Conservation (phyloP, 2,329 filamentous ascomycete species). For the Madurella fahalii region DNA sequence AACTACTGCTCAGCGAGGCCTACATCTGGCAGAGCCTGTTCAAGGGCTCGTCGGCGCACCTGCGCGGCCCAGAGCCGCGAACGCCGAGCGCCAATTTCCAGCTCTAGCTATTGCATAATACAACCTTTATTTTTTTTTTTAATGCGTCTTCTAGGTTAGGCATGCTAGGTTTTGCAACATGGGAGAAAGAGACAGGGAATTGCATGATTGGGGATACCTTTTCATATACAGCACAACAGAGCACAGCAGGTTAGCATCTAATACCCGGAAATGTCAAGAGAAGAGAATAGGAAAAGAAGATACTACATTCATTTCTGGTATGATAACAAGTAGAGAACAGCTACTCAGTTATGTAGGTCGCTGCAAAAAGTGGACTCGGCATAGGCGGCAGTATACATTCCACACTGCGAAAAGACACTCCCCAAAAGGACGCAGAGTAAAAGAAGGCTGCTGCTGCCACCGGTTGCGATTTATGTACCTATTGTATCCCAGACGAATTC, state of each 20-base stretch:
- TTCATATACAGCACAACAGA: not conserved
- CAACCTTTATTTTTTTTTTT: not conserved
- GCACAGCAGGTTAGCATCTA: conserved; percentile 1
- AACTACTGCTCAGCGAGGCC: conserved; percentile 88
- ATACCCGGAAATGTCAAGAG: conserved; percentile 1
- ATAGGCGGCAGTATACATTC: too few species aligned
- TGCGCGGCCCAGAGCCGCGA: conserved; percentile 53
- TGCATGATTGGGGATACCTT: not conserved
- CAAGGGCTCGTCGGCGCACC: conserved; percentile 87
- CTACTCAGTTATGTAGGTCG: too few species aligned
- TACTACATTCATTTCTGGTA: too few species aligned
- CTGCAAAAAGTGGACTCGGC: too few species aligned
- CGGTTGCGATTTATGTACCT: too few species aligned
- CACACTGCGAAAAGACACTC: too few species aligned
- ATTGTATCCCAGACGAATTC: too few species aligned
- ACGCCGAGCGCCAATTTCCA: conserved; percentile 41
- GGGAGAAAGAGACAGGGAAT: not conserved
- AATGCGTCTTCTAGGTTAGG: not conserved
- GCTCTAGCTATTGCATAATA: conserved; percentile 23
- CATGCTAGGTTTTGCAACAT: not conserved
- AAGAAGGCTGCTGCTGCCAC: too few species aligned
- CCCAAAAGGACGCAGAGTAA: too few species aligned
- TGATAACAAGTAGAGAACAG: too few species aligned
- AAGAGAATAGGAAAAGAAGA: too few species aligned
- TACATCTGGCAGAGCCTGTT: conserved; percentile 99